These are phyloP conservation scores for Schizothecium vesticola DNA, from an alignment of 495 filamentous ascomycete species.

Conservation along the genomic window DNA sequence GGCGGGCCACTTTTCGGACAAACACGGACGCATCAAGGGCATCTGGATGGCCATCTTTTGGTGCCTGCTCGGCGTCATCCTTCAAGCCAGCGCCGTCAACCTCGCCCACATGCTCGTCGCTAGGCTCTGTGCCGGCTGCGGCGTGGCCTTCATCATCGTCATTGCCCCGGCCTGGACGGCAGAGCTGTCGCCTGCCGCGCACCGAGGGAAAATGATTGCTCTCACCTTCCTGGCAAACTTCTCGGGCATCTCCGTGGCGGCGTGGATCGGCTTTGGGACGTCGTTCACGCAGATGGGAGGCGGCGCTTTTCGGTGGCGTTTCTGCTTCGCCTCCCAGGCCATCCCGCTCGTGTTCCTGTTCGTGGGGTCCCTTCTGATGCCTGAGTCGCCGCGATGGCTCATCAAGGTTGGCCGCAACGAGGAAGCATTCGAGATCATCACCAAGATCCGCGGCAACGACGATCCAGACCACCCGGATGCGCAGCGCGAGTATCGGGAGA, in stretches of 20 bases:
- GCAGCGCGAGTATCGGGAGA: conserved; percentile 40
- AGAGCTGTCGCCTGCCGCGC: background rate
- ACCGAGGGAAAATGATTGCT: background rate
- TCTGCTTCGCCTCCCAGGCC: conserved; percentile 47
- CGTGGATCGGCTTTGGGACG: background rate
- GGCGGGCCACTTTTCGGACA: no score
- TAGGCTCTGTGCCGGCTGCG: background rate
- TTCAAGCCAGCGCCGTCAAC: background rate
- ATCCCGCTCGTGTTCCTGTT: conserved; percentile 40
- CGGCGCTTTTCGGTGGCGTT: conserved; percentile 38
- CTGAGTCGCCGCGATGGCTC: conserved; percentile 47
- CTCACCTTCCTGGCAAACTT: background rate
- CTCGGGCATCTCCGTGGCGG: background rate
- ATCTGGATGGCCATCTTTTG: background rate
- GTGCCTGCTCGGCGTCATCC: background rate
- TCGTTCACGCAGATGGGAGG: background rate
- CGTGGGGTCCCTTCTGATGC: conserved; percentile 41
- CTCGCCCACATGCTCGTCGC: background rate
- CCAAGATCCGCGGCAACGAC: conserved; percentile 43
- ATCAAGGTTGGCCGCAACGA: conserved; percentile 43
- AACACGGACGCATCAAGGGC: background rate
- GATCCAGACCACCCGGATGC: conserved; percentile 29
- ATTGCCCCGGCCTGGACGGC: background rate
- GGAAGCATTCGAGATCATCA: conserved; percentile 43
- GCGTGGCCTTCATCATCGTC: background rate